These are phyloP conservation scores for Geotrichum bryndzae DNA, from an alignment of 1,139 yeast genomes.

Conservation along the genomic window DNA sequence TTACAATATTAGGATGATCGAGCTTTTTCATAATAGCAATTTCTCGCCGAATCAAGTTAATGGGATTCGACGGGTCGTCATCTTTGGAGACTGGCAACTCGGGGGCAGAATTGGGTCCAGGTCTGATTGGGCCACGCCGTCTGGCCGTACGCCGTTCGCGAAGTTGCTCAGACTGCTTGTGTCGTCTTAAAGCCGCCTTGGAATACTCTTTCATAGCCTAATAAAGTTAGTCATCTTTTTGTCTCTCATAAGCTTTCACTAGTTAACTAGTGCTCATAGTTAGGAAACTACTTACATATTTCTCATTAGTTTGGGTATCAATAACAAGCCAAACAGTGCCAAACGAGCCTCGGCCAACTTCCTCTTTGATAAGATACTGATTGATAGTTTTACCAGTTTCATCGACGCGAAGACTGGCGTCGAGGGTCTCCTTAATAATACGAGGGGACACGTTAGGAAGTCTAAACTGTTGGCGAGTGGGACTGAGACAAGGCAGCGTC, in stretches of 20 bases:
- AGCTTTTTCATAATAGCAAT: constrained; percentile 75
- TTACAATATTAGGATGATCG: constrained; percentile 74
- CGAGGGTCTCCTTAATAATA: constrained; percentile 36
- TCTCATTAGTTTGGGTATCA: constrained; percentile 43
- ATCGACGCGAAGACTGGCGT: constrained; percentile 33
- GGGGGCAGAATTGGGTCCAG: constrained; percentile 10
- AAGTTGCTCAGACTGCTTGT: constrained; percentile 40
- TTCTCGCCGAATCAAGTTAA: constrained; percentile 58
- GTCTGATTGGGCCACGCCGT: constrained; percentile 14
- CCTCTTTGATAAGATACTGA: constrained; percentile 53
- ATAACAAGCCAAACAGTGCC: constrained; percentile 83
- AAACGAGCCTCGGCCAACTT: constrained; percentile 82
- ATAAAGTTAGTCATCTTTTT: not conserved
- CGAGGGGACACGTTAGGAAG: constrained; percentile 33
- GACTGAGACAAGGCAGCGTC: constrained; percentile 29
- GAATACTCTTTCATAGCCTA: constrained; percentile 67
- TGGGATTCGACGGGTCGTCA: constrained; percentile 23
- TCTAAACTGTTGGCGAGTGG: constrained; percentile 36
- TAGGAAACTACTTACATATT: constrained; percentile 36
- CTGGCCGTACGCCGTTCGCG: constrained; percentile 26
- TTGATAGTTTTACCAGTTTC: constrained; percentile 34
- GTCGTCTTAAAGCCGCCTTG: constrained; percentile 39
- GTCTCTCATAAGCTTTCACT: not conserved
- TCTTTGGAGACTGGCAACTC: not conserved
- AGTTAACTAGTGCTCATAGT: not conserved